phyloP scores from a whole-genome alignment of 805 yeast genomes.

The Geotrichum ghanense region DNA sequence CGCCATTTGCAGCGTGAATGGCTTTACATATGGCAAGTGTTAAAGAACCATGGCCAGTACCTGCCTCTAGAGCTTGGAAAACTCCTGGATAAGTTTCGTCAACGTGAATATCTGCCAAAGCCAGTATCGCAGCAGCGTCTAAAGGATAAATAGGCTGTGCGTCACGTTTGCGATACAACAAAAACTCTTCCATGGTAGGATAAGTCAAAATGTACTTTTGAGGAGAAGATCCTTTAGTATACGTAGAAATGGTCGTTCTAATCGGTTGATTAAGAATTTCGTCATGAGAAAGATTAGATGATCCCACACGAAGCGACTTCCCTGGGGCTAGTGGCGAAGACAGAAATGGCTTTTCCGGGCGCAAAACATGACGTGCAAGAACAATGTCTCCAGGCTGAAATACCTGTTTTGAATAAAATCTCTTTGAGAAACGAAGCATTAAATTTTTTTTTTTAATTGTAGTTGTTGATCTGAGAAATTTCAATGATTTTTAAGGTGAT shows the following conservation, averaged over 20 bases:
- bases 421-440: neutral
- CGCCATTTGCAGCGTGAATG: conserved; percentile 33
- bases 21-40: conserved; percentile 32
- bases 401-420: conserved; percentile 14
- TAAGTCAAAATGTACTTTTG: conserved; percentile 26
- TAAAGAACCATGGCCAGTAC: conserved; percentile 45
- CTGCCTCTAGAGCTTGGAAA: conserved; percentile 37
- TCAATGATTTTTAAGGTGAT: too few relatives aligned
- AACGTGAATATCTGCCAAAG: conserved; percentile 35
- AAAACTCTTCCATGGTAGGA: conserved; percentile 39
- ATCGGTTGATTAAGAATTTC: conserved; percentile 32
- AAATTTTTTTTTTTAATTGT: too few relatives aligned
- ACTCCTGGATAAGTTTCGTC: conserved; percentile 23
- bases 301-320: conserved; percentile 18
- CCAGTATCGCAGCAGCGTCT: conserved; percentile 38
- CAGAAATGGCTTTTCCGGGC: conserved; percentile 22
- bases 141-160: conserved; percentile 43
- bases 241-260: conserved; percentile 20
- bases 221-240: conserved; percentile 11
- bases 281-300: conserved; percentile 21
- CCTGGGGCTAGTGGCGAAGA: conserved; percentile 23
- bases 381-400: conserved; percentile 23
- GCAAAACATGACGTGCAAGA: conserved; percentile 20
- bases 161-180: conserved; percentile 29
- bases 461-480: too few relatives aligned